Evolutionary conservation across 306 rosid species (phyloP), one percentile per base, ranked within the genome.

Genomic region (Urtica urens): DNA sequence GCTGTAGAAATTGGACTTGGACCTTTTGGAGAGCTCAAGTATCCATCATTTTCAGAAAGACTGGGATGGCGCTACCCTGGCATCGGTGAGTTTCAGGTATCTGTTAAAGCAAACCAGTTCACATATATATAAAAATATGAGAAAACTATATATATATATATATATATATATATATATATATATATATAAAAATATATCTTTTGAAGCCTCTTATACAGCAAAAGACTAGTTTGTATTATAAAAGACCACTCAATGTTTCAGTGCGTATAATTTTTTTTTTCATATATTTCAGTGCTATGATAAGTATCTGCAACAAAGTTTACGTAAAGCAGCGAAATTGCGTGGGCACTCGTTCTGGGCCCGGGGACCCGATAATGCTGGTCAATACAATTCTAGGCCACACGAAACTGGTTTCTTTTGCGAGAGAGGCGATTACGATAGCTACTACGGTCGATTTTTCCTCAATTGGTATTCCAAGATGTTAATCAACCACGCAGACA

Each of bases 21-120:
- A 54, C 79, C 87, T 53, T 81, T 85, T 31, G 99, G 99, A 59
- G 99, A 90, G 68, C 85, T 90, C 50, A 90, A 77, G 69, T 90
- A 90, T 73, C 99, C 99, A 66, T 84, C 99, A 18, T 81, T 75
- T 60, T 69, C 95, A 18, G 94, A 71, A 71, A 77, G 85, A 64
- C 75, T 90, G 84, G 99, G 99, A 16, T 90, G 99, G 99, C 81
- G 82, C 47, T 90, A 84, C 63, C 99, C 99, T 68, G 99, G 99
- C 66, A 71, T 90, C 59, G 99, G 99, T 68, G 95, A 90, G 92
- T 90, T 90, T 76, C 99, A 90, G 99, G 99, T 90, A 90, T 65
- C 73, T 61, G 23, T 53, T 57, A 58, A 55, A 62, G 23, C 63
- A 35, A 19, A n/a, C n/a, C n/a, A n/a, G n/a, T n/a, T n/a, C n/a